Conservation (phyloP, 2,329 filamentous ascomycete species). For the Claviceps paspali region DNA sequence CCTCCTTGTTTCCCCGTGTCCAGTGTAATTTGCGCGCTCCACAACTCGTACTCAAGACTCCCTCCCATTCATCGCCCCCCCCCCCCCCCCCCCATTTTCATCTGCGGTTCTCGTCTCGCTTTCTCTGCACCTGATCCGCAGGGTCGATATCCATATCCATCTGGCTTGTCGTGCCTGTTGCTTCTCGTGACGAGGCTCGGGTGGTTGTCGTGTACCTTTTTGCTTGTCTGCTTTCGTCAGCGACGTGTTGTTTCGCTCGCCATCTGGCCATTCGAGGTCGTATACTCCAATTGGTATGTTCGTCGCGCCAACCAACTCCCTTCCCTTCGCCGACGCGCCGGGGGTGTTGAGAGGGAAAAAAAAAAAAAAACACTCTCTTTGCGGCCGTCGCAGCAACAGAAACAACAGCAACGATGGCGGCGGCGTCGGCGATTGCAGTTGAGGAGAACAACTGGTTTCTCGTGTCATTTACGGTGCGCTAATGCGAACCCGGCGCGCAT, state of each 20-base stretch:
- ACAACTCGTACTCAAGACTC: conserved; percentile 1
- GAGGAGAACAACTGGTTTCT: no score
- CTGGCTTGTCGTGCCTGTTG: conserved; percentile 3
- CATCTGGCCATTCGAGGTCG: background rate
- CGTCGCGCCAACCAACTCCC: background rate
- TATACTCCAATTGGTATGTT: conserved; percentile 1
- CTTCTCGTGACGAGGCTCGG: conserved; percentile 2
- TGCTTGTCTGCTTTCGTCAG: background rate
- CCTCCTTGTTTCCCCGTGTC: conserved; percentile 1
- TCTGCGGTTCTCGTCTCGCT: conserved; percentile 4
- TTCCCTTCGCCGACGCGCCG: background rate
- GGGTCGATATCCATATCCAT: conserved; percentile 5
- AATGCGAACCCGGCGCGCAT: background rate
- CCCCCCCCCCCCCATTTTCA: conserved; percentile 4
- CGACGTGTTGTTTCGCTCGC: background rate
- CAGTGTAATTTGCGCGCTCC: background rate
- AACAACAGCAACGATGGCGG: background rate
- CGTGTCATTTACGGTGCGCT: background rate
- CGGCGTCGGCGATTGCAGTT: background rate
- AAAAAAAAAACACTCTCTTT: background rate
- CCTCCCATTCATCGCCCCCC: no score
- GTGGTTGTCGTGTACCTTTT: conserved; percentile 1
- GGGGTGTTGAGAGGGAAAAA: background rate
- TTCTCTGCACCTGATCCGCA: conserved; percentile 6
- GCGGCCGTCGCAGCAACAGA: background rate